Evolutionary conservation across 768 basidiomycete species (phyloP).

Genomic region (Pleurotus salmoneostramineus): DNA sequence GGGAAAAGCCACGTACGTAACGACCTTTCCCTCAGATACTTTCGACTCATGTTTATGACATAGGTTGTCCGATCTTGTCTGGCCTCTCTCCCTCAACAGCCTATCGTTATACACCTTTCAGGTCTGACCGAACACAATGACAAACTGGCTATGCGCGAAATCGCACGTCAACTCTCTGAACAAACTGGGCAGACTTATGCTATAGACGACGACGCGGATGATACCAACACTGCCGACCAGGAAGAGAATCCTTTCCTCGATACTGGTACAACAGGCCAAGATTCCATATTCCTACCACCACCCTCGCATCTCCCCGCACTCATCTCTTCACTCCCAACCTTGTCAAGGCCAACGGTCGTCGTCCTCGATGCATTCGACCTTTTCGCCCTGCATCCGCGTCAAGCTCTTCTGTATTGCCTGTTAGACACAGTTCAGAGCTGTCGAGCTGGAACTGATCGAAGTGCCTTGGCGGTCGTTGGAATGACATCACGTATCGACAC

Average conservation of each 20-base stretch:
- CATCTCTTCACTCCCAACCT: slow-evolving; percentile 73
- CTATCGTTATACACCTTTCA: slow-evolving; percentile 78
- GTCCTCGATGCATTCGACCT: slow-evolving; percentile 92
- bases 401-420: slow-evolving; percentile 91
- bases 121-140: slow-evolving; percentile 87
- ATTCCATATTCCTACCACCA: slow-evolving; percentile 45
- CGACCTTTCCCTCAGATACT: neutral
- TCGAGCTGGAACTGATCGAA: slow-evolving; percentile 50
- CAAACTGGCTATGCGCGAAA: slow-evolving; percentile 86
- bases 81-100: slow-evolving; percentile 36
- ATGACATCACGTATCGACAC: slow-evolving; percentile 85
- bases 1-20: slow-evolving; percentile 75
- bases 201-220: slow-evolving; percentile 31
- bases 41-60: slow-evolving; percentile 7
- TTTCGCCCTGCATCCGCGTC: slow-evolving; percentile 88
- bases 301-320: slow-evolving; percentile 70
- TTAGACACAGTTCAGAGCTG: slow-evolving; percentile 92
- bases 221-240: slow-evolving; percentile 27
- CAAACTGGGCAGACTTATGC: slow-evolving; percentile 68
- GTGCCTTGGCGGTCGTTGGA: slow-evolving; percentile 83
- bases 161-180: slow-evolving; percentile 77
- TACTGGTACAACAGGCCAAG: slow-evolving; percentile 11
- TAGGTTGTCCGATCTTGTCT: slow-evolving; percentile 65
- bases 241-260: slow-evolving; percentile 51
- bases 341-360: slow-evolving; percentile 76